Base-by-base conservation (phyloP, 257 asterid genomes). In the Solanum chaucha region DNA sequence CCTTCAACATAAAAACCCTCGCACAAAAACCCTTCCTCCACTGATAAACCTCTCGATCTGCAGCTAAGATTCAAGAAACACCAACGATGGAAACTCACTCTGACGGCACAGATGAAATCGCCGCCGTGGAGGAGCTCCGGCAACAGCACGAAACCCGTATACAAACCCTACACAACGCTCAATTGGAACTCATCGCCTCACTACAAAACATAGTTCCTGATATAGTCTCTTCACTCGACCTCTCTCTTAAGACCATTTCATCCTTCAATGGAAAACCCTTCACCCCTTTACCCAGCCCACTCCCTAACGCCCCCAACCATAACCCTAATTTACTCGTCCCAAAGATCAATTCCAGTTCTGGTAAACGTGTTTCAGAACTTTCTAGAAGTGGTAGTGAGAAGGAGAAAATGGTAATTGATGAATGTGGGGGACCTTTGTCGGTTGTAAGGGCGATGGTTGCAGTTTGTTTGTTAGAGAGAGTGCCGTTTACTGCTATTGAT, bases 401-500 rank as follows among this genome's bases (percentile, higher is more conserved):
- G 51, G 96, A 92, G 72, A 87, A 83, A 91, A 88, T 92, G 73
- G 82, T 90, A 87, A 87, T 92, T 19, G 98, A 94, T 85, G 98
- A 94, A 86, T 88, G 92, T 64, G 98, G 96, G 1, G 98, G 95
- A 8, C 93, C 97, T 9, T 90, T 95, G 51, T 90, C 94, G 20
- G 91, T 95, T 15, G 98, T 95, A 6, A 87, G 98, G 94, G 92
- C 98, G 3, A 93, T 95, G 97, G 98, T 97, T 83, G 98, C 98
- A 0, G 98, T 93, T 7, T 97, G 96, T 88, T 90, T 97, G 94
- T 61, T 94, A 48, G 96, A 94, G 91, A 92, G 98, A 89, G 98
- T 94, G 10, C 99, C 99, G 28, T 95, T 94, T 41, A 90, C 61
- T 48, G 90, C 98, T 6, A 94, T 95, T 36, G 98, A 97, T 89